phyloP scores from a whole-genome alignment of 768 basidiomycete genomes.

The Agrocybe chaxingu region DNA sequence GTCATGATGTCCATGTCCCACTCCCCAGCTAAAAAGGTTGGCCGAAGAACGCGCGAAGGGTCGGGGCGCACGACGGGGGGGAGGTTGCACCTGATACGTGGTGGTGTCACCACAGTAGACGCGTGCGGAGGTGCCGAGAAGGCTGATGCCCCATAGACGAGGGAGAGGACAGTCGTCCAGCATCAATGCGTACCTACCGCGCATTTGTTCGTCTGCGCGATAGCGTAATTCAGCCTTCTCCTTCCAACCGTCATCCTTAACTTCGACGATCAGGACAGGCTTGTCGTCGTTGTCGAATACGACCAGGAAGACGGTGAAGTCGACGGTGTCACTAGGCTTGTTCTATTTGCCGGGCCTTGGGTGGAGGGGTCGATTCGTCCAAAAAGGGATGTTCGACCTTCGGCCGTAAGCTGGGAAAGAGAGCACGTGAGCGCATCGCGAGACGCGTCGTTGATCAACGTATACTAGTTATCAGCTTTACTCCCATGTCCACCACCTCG shows the following conservation, averaged over 20 bases:
- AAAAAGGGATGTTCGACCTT: no score
- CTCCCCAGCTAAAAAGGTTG: slow-evolving; percentile 2
- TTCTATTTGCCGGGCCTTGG: no score
- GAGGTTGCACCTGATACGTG: slow-evolving; percentile 7
- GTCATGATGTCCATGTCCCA: slow-evolving; percentile 10
- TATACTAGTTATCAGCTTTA: neutral
- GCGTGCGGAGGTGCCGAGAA: slow-evolving; percentile 33
- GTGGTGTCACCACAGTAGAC: slow-evolving; percentile 31
- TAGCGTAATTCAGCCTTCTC: slow-evolving; percentile 5
- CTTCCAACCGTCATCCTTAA: slow-evolving; percentile 10
- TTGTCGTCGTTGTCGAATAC: slow-evolving; percentile 7
- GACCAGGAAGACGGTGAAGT: slow-evolving; percentile 11
- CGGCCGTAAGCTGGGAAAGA: no score
- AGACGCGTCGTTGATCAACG: neutral
- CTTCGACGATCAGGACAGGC: slow-evolving; percentile 9
- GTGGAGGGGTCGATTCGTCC: no score
- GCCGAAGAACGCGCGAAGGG: slow-evolving; percentile 2
- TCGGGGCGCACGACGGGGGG: slow-evolving; percentile 1
- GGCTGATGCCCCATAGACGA: slow-evolving; percentile 24
- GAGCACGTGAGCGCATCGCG: neutral
- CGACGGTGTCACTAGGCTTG: neutral
- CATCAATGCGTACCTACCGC: slow-evolving; percentile 9
- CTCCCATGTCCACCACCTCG: neutral
- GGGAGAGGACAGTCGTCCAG: slow-evolving; percentile 11
- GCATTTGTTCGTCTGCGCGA: slow-evolving; percentile 5